Evolutionary conservation across 257 asterid species (phyloP), one percentile per base, ranked within the genome.

Genomic region (Verbena officinalis): DNA sequence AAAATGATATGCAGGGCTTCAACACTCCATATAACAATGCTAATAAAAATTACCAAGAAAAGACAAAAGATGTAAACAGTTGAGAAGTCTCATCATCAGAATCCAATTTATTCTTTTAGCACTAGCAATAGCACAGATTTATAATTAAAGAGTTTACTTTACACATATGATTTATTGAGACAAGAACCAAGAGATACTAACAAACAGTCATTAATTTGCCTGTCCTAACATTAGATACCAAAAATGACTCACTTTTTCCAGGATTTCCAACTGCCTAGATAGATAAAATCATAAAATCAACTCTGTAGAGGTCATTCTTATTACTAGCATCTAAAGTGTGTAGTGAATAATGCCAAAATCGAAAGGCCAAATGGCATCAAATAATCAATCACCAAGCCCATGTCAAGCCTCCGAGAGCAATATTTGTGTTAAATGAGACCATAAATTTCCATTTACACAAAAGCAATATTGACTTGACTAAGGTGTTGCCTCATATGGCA

Each of bases 401-500:
- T 10, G 42, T 27, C 30, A 39, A 8, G 31, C 65, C 34, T 9
- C 34, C 51, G n/a, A 58, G n/a, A 48, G 44, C 11, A 34, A 40
- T 42, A n/a, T 34, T 57, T 1, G 16, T 27, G 27, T 43, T 31
- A 7, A 55, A 55, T 16, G 24, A 31, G 60, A 20, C 13, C n/a
- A 49, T 19, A 53, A 17, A 23, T 44, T 20, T 30, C 55, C 30
- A 9, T 36, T 8, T 48, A 33, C 7, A 30, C 16, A 59, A n/a
- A 46, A 4, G 17, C 33, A 2, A 36, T 4, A 10, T 44, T 48
- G 60, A n/a, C 73, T 44, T 23, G 19, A 17, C 60, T 48, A 64
- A 7, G 63, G 58, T 30, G 70, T 23, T 55, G 71, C 71, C 60
- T 65, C 68, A 21, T 59, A 69, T 30, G 77, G 70, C 62, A 60